Evolutionary conservation across 1,284 basidiomycete genomes (phyloP), one percentile per base, ranked within the genome.

Genomic region (Rhodotorula sp.): DNA sequence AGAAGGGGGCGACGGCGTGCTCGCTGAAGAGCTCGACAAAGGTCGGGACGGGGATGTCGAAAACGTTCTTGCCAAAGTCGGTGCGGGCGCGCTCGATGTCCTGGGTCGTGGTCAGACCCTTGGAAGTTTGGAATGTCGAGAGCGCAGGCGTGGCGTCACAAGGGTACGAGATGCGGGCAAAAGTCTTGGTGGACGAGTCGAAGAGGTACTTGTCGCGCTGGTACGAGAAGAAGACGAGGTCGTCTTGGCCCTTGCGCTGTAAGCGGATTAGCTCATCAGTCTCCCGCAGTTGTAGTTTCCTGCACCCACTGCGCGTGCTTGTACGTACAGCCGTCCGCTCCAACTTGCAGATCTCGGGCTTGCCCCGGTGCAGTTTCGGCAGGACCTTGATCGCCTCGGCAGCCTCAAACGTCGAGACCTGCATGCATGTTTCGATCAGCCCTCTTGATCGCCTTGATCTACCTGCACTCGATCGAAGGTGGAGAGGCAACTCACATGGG

Each of bases 131-230:
- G 82, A 93, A 96, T 3, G 86, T 84, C 4, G 85, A 84, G 14
- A 99, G 84, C 0, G 87, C 82, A 0, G 93, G 94, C 7, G 85
- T 83, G 22, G 84, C 80, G 57, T 93, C 90, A 64, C 89, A 91
- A 0, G 95, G 95, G 81, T 98, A 99, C 0, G 93, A 90, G 26
- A 98, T 87, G 33, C 87, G 89, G 7, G 87, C 84, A 82, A 99
- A 99, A 0, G 85, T 85, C 66, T 89, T 87, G 0, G 85, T 84
- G 30, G 83, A 75, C 26, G 85, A 83, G 56, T 86, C 83, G 60
- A 90, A 87, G 66, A 92, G 87, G 80, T 97, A 99, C 61, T 92
- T 94, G 83, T 99, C 95, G 66, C 91, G 89, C 82, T 99, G 95
- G 81, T 98, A 99, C 80, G 86, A 90, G 85, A 99, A 98, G 24